Base-by-base conservation (phyloP, 805 yeast species). In the Yamadazyma laniorum region DNA sequence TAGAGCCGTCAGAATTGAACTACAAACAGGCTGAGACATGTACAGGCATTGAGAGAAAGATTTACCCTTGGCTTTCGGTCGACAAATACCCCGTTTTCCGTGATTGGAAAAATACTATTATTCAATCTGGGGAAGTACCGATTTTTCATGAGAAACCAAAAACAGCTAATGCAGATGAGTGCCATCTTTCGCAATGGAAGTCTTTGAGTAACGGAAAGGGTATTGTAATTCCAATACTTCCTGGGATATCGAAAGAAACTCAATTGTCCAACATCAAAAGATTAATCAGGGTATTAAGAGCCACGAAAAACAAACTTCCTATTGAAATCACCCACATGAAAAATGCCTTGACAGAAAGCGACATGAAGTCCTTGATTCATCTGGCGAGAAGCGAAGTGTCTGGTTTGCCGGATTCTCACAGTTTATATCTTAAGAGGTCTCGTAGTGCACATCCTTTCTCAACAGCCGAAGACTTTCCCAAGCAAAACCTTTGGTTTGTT, bases 61-160 rank as follows among this genome's bases (percentile, higher is more conserved):
- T 58, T 12, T 59, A 50, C 33, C 68, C 69, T 3, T 64, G 65
- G 65, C 27, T 62, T n/a, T 45, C 59, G 7, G 11, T 22, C 13
- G 43, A 50, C n/a, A 31, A 45, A 4, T 42, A 32, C 8, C 67
- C 69, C 2, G 22, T n/a, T 1, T 50, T 49, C 28, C 45, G 48
- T 17, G 39, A 44, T 32, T 51, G 54, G 56, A 42, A 44, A 17
- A 37, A 38, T 16, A 25, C 45, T 7, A 29, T 30, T 21, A 28
- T 51, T 3, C 32, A 27, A 4, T 7, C 22, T 4, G 44, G 44
- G 2, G 29, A 42, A 14, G 14, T 52, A 11, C 56, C 56, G 2
- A 32, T 37, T 3, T 34, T 33, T 28, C 47, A 43, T 22, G 19
- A 17, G 3, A 18, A 29, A 26, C 25, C 29, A 18, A 22, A 21